phyloP scores from a whole-genome alignment of 1,284 basidiomycete genomes.

The Psilocybe mexicana region DNA sequence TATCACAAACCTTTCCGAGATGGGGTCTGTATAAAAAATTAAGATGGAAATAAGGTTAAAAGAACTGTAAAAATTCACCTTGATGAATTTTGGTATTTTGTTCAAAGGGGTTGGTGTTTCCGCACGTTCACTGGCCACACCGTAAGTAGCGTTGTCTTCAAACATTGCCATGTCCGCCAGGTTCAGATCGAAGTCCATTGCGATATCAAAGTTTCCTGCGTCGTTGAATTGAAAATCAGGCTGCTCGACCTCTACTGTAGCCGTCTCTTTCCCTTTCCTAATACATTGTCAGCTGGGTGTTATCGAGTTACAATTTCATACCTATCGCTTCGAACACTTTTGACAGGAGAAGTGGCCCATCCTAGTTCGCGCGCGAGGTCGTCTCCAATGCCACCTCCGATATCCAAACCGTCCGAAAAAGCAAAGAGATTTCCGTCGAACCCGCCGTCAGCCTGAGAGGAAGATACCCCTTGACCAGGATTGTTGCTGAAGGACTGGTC shows the following conservation, averaged over 20 bases:
- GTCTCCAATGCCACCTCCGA: conserved; percentile 49
- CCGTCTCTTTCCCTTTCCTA: neutral
- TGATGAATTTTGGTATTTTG: neutral
- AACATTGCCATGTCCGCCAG: conserved; percentile 3
- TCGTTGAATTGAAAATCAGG: conserved; percentile 9
- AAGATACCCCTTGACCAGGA: conserved; percentile 41
- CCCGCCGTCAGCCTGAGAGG: conserved; percentile 54
- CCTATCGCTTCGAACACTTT: conserved; percentile 20
- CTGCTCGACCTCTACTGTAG: neutral
- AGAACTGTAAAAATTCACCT: neutral
- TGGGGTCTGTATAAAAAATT: conserved; percentile 1
- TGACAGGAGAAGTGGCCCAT: conserved; percentile 49
- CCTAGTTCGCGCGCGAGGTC: conserved; percentile 74
- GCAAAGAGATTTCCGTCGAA: conserved; percentile 61
- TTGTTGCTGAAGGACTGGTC: conserved; percentile 52
- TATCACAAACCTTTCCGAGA: conserved; percentile 6
- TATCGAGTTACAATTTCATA: neutral
- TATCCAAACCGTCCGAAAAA: conserved; percentile 53
- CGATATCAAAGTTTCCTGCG: conserved; percentile 14
- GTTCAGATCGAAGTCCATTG: conserved; percentile 32
- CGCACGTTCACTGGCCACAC: neutral
- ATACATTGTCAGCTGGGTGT: neutral
- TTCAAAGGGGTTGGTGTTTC: conserved; percentile 5
- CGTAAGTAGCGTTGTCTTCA: neutral
- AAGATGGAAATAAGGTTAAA: neutral